Evolutionary conservation across 306 rosid species (phyloP), one percentile per base, ranked within the genome.

Genomic region (Mucuna pruriens): DNA sequence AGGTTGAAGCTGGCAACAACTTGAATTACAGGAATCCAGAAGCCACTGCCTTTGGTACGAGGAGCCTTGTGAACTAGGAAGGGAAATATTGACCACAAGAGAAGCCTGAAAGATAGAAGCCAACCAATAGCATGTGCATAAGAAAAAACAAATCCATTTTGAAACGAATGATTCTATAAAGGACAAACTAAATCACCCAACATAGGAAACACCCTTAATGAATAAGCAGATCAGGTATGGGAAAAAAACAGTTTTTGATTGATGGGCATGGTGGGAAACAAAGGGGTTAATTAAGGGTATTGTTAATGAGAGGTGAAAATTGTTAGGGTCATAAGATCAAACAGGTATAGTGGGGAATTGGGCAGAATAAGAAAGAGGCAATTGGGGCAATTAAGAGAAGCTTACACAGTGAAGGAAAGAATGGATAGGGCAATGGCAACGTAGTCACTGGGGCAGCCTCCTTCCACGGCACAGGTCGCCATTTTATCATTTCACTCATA

Each of bases 11-110:
- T 93, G 46, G 98, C 97, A 75, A 90, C 81, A 81, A 96, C 94
- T 90, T 93, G 97, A 85, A 92, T 85, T 6, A 91, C 86, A 60
- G 98, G 98, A 86, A 96, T 79, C 99, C 99, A 96, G 83, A 96
- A 93, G 83, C 97, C 81, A 84, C 99, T 93, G 81, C 94, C 93
- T 83, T 87, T 91, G 39, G 93, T 81, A 9, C 92, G 91, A 82
- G 98, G 97, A 87, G 88, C 85, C 82, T 89, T 92, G 90, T 90
- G 89, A 82, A 95, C 87, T 20, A 85, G 78, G 87, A 85, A 93
- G 31, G 98, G 99, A 9, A 89, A 74, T 39, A 86, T 75, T 20
- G 84, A 84, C 84, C 98, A 90, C 1, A 87, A 81, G 55, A 95
- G 85, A 76, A 95, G 92, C 88, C 99, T 96, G 92, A 79, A 83